phyloP scores from a whole-genome alignment of 78 protist species.

The Tieghemostelium lacteum region DNA sequence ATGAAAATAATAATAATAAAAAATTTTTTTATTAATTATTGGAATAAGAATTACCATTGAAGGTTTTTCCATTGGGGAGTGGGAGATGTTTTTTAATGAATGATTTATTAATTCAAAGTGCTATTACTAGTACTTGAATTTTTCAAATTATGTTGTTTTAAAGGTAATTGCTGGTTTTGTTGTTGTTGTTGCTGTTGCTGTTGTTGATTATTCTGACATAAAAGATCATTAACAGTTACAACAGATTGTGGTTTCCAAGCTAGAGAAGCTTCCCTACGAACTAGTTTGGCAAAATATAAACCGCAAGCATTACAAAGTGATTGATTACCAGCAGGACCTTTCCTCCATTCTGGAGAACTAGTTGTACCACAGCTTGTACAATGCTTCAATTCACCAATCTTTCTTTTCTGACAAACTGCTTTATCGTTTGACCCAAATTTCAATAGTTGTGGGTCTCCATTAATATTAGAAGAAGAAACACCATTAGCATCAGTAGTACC shows the following conservation, averaged over 20 bases:
- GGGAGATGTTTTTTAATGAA: too few species aligned
- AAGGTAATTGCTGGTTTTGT: background rate
- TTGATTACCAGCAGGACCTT: constrained; percentile 75
- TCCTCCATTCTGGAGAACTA: constrained; percentile 74
- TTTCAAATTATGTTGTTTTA: too few species aligned
- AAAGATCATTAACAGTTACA: constrained; percentile 48
- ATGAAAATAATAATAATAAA: too few species aligned
- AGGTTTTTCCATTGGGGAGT: too few species aligned
- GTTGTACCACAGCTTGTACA: constrained; percentile 71
- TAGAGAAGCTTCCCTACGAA: constrained; percentile 48
- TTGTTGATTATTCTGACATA: constrained; percentile 19
- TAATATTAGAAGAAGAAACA: background rate
- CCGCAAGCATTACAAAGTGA: constrained; percentile 77
- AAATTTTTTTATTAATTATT: too few species aligned
- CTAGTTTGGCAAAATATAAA: constrained; percentile 59
- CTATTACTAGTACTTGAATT: too few species aligned
- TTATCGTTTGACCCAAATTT: background rate
- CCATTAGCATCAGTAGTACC: background rate
- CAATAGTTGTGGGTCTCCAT: background rate
- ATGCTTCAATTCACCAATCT: constrained; percentile 34
- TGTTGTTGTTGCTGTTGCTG: background rate
- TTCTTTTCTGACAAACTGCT: constrained; percentile 28
- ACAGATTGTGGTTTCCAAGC: constrained; percentile 60
- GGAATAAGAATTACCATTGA: too few species aligned
- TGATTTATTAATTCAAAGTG: too few species aligned